Base-by-base conservation (phyloP, 331 rosid genomes). In the Prunus yedoensis region DNA sequence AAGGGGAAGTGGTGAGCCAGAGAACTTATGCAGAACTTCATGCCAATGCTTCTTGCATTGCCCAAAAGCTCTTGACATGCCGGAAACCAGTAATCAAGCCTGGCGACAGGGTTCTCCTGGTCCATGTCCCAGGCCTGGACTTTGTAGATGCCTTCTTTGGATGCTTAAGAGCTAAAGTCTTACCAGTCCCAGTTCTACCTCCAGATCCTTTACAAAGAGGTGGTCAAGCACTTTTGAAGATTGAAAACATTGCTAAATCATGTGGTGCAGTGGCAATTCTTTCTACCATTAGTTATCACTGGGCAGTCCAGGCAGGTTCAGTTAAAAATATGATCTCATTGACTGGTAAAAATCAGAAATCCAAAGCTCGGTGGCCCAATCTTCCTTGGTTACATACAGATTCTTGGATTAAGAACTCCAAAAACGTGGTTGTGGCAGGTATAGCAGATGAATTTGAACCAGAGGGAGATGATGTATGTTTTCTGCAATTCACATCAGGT, bases 151-250 rank as follows among this genome's bases (percentile, higher is more conserved):
- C 98, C 68, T 91, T 93, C 88, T 83, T 89, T 72, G 98, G 98
- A 76, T 91, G 98, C 85, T 73, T 93, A 60, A 84, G 83, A 69
- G 96, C 98, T 66, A 85, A 82, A 75, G 85, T 89, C 74, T 35
- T 94, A 27, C 98, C 98, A 0, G 96, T 94, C 3, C 97, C 98
- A 11, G 89, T 94, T 82, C 88, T 91, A 80, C 98, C 98, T 51
- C 96, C 96, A 9, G 98, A 94, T 75, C 98, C 98, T 43, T 77
- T 88, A 87, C 94, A 90, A 81, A 94, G 89, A 83, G 83, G 92
- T 16, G 96, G 96, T 62, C 98, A 94, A 78, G 90, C 98, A 65
- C 93, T 91, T 10, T 58, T 78, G 74, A 91, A 94, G 83, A 82
- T 90, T 66, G 97, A 94, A 77, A 90, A 87, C 77, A 88, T 91